Percentiles rank a stretch among this genome's conserved stretches.
Conservation (phyloP, 805 yeast genomes). For the Kodamaea leandrae region DNA sequence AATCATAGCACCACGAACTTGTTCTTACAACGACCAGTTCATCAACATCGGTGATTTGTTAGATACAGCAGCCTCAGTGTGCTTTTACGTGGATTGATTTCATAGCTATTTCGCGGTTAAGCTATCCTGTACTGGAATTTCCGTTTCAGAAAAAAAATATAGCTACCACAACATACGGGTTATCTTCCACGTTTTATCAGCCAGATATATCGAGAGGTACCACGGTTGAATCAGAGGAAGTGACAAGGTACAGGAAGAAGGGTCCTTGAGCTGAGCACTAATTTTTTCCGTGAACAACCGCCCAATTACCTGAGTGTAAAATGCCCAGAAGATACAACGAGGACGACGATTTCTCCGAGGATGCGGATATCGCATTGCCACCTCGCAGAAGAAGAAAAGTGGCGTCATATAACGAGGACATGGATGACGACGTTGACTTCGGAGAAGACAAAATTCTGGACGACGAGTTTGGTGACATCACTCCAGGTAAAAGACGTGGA, state of each 20-base stretch:
- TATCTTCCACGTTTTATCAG: neutral
- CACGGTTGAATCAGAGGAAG: neutral
- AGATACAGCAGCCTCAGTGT: no score
- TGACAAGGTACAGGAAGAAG: neutral
- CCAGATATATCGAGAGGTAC: neutral
- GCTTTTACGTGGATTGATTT: no score
- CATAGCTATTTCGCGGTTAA: no score
- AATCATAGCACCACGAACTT: no score
- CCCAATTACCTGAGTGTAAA: neutral
- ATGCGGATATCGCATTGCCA: conserved; percentile 12
- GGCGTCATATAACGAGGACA: conserved; percentile 20
- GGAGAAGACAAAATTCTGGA: conserved; percentile 12
- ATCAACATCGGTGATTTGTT: no score
- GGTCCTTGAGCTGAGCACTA: no score
- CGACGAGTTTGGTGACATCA: conserved; percentile 7
- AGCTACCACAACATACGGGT: neutral
- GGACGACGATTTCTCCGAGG: conserved; percentile 22
- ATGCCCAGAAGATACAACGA: conserved; percentile 15
- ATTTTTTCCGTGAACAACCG: no score
- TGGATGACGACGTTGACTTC: conserved; percentile 5
- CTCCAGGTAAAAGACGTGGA: conserved; percentile 11
- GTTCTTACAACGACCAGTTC: no score
- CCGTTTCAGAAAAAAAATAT: neutral
- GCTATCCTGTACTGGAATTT: neutral
- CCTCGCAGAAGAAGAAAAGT: conserved; percentile 17